Percentiles rank a stretch among this genome's conserved stretches.
Evolutionary conservation across 257 asterid species (phyloP).

Genomic region (Thymus quinquecostatus): DNA sequence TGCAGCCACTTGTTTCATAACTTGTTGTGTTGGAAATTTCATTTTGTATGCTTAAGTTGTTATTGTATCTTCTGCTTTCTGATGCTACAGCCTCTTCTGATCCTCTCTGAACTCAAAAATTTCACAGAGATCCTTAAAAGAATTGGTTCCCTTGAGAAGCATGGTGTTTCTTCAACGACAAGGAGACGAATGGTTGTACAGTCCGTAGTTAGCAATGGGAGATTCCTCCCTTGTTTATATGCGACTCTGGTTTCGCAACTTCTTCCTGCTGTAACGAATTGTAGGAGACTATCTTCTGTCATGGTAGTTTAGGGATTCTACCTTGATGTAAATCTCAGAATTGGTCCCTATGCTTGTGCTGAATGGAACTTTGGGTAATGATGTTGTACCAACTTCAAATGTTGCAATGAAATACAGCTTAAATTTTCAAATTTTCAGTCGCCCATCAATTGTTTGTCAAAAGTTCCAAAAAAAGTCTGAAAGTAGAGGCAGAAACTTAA

Average conservation of each 20-base stretch:
- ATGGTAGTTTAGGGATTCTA: neutral
- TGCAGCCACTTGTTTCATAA: neutral
- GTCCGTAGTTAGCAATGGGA: conserved; percentile 20
- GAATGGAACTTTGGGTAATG: conserved; percentile 98
- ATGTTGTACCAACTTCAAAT: neutral
- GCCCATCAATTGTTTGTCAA: no score
- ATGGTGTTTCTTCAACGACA: neutral
- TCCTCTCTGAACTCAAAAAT: conserved; percentile 24
- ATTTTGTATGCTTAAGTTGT: neutral
- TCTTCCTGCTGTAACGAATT: neutral
- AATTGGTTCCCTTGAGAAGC: conserved; percentile 49
- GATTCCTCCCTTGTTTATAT: neutral
- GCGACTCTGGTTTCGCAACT: neutral
- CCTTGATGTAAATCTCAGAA: conserved; percentile 51
- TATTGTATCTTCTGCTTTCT: conserved; percentile 3
- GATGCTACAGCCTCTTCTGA: conserved; percentile 19
- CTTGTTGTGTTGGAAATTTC: neutral
- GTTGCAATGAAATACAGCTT: no score
- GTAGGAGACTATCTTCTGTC: neutral
- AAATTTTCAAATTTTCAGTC: no score
- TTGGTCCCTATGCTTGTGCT: conserved; percentile 97
- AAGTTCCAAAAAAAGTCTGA: no score
- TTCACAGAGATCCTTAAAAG: conserved; percentile 52
- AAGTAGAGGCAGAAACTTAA: no score
- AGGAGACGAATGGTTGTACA: conserved; percentile 24